Evolutionary conservation across 75 land plant species (phyloP).

Genomic region (Adiantum capillusveneris): DNA sequence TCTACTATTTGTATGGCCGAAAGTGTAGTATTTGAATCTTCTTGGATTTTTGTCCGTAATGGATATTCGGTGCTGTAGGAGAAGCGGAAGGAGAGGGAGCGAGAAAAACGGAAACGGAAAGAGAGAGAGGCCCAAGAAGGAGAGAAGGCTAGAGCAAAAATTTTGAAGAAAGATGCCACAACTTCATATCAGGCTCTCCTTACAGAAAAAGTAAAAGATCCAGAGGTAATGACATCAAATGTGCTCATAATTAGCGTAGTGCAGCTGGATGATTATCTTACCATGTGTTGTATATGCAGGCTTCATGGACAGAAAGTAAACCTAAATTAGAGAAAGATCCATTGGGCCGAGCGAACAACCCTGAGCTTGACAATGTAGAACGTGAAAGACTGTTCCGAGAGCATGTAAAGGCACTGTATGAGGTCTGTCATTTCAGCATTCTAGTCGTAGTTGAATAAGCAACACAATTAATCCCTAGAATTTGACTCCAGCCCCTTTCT

Average conservation of each 20-base stretch:
- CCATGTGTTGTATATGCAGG: slow-evolving; percentile 39
- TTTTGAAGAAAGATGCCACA: slow-evolving; percentile 75
- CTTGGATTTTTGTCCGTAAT: neutral
- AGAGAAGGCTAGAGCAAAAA: slow-evolving; percentile 68
- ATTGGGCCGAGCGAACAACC: slow-evolving; percentile 72
- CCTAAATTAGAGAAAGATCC: slow-evolving; percentile 88
- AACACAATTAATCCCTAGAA: neutral
- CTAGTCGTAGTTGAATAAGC: neutral
- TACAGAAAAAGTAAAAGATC: slow-evolving; percentile 86
- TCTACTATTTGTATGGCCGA: neutral
- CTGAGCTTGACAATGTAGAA: slow-evolving; percentile 65
- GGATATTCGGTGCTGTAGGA: slow-evolving; percentile 37
- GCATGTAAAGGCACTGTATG: slow-evolving; percentile 64
- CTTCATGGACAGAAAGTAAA: slow-evolving; percentile 85
- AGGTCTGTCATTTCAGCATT: no score
- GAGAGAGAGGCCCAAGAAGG: slow-evolving; percentile 93
- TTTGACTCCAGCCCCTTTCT: no score
- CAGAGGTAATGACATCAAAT: slow-evolving; percentile 47
- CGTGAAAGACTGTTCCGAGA: slow-evolving; percentile 81
- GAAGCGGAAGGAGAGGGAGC: slow-evolving; percentile 78
- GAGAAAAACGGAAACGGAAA: slow-evolving; percentile 84
- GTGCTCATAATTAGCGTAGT: no score
- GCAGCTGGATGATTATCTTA: neutral
- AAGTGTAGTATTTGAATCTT: neutral
- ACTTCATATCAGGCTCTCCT: slow-evolving; percentile 82